phyloP scores from a whole-genome alignment of 257 asterid species.

The Nicotiana noctiflora region DNA sequence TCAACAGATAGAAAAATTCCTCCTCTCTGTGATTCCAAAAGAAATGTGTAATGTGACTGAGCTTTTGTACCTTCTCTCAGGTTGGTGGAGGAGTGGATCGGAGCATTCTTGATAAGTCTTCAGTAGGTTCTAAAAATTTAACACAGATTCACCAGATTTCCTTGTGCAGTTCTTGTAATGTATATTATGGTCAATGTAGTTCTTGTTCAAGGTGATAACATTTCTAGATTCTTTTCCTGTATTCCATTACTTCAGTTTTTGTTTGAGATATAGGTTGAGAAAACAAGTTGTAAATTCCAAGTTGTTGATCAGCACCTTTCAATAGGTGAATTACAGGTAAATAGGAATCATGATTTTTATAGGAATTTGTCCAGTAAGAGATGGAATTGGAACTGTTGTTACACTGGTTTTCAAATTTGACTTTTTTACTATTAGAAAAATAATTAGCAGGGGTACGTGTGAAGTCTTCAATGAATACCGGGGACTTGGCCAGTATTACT shows the following conservation, averaged over 20 bases:
- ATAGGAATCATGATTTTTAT: not conserved
- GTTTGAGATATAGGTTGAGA: not conserved
- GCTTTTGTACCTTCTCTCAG: not conserved
- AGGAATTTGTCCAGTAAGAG: not conserved
- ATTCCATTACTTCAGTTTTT: not conserved
- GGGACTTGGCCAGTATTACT: too few relatives aligned
- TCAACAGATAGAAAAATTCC: not conserved
- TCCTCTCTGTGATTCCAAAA: not conserved
- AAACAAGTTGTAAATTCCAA: slow-evolving; percentile 5
- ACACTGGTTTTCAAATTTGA: not conserved
- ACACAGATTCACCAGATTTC: not conserved
- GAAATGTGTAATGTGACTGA: not conserved
- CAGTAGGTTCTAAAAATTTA: not conserved
- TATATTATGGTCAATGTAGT: slow-evolving; percentile 2
- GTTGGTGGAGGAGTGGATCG: not conserved
- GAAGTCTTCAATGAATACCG: too few relatives aligned
- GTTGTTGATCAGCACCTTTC: slow-evolving; percentile 2
- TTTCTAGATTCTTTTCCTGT: not conserved
- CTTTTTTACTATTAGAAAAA: not conserved
- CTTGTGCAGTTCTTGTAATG: not conserved
- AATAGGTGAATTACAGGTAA: not conserved
- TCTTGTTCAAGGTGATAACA: not conserved
- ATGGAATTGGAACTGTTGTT: not conserved
- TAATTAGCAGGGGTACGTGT: too few relatives aligned
- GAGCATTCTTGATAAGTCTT: not conserved